Conservation (phyloP, 306 rosid species). For the Sicyos baderoa region DNA sequence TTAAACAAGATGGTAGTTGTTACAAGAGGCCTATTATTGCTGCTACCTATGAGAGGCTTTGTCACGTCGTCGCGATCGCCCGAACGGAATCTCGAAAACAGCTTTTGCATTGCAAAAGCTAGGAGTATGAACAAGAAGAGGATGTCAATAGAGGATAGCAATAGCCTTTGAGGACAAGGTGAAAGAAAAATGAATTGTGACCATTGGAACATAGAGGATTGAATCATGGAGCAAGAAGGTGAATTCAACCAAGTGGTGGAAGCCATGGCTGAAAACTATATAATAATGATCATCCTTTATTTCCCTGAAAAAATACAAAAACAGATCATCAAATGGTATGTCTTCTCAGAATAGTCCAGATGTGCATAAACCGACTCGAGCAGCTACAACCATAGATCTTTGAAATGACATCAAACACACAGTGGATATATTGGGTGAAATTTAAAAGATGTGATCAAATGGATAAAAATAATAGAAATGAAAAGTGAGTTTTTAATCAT, state of each 20-base stretch:
- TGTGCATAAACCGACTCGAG: too few relatives aligned
- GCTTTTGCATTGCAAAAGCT: constrained; percentile 40
- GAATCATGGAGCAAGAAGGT: constrained; percentile 39
- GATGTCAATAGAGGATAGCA: constrained; percentile 41
- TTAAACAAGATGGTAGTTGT: constrained; percentile 49
- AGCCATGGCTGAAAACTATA: constrained; percentile 28
- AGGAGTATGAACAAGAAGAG: constrained; percentile 44
- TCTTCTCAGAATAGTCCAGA: too few relatives aligned
- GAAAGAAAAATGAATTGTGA: constrained; percentile 63
- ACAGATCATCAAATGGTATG: too few relatives aligned
- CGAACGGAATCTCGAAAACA: constrained; percentile 39
- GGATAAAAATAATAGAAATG: too few relatives aligned
- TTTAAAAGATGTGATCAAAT: neutral
- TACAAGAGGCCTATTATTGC: constrained; percentile 16
- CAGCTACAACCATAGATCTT: too few relatives aligned
- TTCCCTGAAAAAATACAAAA: neutral
- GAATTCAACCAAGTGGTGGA: constrained; percentile 47
- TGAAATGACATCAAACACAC: too few relatives aligned
- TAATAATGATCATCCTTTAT: neutral
- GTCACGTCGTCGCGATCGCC: constrained; percentile 28
- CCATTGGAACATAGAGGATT: constrained; percentile 43
- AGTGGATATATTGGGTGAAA: neutral
- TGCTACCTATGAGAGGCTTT: constrained; percentile 44
- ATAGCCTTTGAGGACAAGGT: constrained; percentile 81
- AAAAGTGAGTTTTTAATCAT: too few relatives aligned